These are phyloP conservation scores for Neurospora sp. DNA, from an alignment of 495 filamentous ascomycete genomes.

Conservation along the genomic window DNA sequence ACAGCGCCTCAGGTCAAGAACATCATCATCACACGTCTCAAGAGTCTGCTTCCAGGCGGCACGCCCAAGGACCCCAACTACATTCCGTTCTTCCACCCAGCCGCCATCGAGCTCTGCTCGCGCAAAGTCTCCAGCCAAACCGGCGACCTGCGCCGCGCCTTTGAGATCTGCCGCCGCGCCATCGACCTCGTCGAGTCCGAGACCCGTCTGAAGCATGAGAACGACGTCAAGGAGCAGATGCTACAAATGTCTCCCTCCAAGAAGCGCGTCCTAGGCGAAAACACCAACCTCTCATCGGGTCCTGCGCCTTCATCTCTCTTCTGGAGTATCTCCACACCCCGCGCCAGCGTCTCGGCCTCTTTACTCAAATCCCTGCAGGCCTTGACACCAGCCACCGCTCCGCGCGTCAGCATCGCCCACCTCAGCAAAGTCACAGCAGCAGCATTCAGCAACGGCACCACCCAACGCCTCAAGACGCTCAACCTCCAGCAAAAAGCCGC, in stretches of 20 bases:
- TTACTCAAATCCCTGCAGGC: constrained; percentile 40
- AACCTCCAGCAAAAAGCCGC: constrained; percentile 96
- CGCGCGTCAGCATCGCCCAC: constrained; percentile 79
- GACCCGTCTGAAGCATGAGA: constrained; percentile 53
- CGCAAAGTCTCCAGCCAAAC: constrained; percentile 91
- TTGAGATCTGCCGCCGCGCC: constrained; percentile 82
- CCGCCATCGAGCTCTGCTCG: constrained; percentile 83
- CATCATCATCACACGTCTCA: constrained; percentile 76
- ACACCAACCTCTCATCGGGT: constrained; percentile 34
- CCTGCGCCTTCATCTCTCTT: constrained; percentile 20
- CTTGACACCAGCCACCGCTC: constrained; percentile 65
- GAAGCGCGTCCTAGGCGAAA: constrained; percentile 33
- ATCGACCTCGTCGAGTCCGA: constrained; percentile 86
- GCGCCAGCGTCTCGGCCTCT: constrained; percentile 16
- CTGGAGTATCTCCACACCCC: not conserved
- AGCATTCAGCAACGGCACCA: constrained; percentile 74
- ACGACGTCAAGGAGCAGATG: constrained; percentile 38
- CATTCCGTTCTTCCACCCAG: constrained; percentile 83
- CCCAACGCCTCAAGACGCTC: constrained; percentile 69
- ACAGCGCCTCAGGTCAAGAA: constrained; percentile 77
- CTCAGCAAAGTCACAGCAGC: constrained; percentile 80
- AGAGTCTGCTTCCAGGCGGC: constrained; percentile 49
- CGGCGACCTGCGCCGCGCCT: constrained; percentile 89
- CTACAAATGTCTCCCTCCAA: constrained; percentile 35
- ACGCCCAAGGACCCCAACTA: constrained; percentile 38